Percentiles rank a stretch among this genome's conserved stretches.
phyloP scores from a whole-genome alignment of 129 eudicot genomes.

The Solidago caesia region DNA sequence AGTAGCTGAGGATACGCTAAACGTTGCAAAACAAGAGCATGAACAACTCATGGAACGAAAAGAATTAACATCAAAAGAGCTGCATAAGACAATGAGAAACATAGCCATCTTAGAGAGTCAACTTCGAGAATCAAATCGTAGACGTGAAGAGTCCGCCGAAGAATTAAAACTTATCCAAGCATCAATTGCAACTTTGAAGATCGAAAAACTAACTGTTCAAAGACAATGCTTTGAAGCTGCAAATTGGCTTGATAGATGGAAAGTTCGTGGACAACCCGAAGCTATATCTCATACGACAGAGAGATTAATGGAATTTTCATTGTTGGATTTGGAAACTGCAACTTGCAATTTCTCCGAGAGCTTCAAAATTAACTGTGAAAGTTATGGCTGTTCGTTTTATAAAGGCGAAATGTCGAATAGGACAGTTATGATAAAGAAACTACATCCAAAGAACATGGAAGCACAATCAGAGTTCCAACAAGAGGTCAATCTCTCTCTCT shows the following conservation, averaged over 20 bases:
- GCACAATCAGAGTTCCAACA: constrained; percentile 57
- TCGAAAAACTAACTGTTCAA: constrained; percentile 61
- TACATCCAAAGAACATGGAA: constrained; percentile 54
- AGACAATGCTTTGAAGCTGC: constrained; percentile 56
- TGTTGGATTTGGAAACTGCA: constrained; percentile 66
- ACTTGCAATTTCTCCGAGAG: constrained; percentile 78
- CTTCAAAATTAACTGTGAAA: constrained; percentile 57
- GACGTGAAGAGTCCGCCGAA: constrained; percentile 59
- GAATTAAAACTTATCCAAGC: constrained; percentile 61
- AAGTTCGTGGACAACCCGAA: constrained; percentile 39
- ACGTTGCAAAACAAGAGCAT: constrained; percentile 39
- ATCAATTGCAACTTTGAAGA: constrained; percentile 48
- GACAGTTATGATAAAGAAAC: constrained; percentile 68
- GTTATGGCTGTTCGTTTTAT: constrained; percentile 49
- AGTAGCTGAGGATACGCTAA: constrained; percentile 57
- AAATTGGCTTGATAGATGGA: constrained; percentile 72
- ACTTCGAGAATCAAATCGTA: constrained; percentile 61
- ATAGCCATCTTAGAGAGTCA: constrained; percentile 64
- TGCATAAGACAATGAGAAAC: constrained; percentile 54
- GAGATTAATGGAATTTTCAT: constrained; percentile 50
- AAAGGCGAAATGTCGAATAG: constrained; percentile 70
- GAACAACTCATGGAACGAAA: constrained; percentile 53
- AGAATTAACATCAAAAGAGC: constrained; percentile 42
- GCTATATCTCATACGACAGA: constrained; percentile 14
- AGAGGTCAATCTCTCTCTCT: constrained; percentile 41